Base-by-base conservation (phyloP, 2,329 filamentous ascomycete species). In the Neonectria neomacrospora region DNA sequence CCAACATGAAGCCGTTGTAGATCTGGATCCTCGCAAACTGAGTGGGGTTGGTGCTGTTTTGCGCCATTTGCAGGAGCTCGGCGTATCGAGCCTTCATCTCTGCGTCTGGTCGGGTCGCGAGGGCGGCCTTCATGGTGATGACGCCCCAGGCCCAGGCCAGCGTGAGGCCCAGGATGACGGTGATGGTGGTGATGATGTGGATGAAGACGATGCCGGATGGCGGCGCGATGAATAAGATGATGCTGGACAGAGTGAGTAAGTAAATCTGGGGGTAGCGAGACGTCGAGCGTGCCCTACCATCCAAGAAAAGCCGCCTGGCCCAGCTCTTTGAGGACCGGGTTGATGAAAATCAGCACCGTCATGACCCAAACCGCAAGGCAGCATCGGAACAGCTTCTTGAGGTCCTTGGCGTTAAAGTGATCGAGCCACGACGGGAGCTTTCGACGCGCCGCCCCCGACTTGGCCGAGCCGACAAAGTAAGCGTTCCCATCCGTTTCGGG, bases 351-450 rank as follows among this genome's bases (percentile, higher is more conserved):
- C 6, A 70, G 65, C 4, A 70, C 28, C 6, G 65, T 70, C n/a
- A 70, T 60, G 5, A 70, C 60, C 68, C 68, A 70, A 4, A 70
- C 65, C n/a, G 68, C 67, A 12, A 70, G 11, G 2, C 58, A 65
- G 28, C 68, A 70, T 44, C 66, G 66, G 58, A 70, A 67, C n/a
- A 70, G 52, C 51, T 61, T 70, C 54, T 70, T 70, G 18, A 70
- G 67, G 42, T 70, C 68, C 10, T 64, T 68, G 6, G 67, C 63
- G 32, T 70, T 70, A 32, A 70, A 70, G 32, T 70, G 68, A 16
- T 70, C 67, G 10, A 70, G 53, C 68, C 68, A 70, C 32, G 60
- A 23, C 2, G 68, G 68, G 11, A 67, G 28, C 16, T 48, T 56
- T 14, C 47, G 47, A 41, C 37, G 37, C 37, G 37, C 37, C 9